These are phyloP conservation scores for Stygiomarasmius scandens DNA, from an alignment of 1,284 basidiomycete genomes.

Conservation along the genomic window DNA sequence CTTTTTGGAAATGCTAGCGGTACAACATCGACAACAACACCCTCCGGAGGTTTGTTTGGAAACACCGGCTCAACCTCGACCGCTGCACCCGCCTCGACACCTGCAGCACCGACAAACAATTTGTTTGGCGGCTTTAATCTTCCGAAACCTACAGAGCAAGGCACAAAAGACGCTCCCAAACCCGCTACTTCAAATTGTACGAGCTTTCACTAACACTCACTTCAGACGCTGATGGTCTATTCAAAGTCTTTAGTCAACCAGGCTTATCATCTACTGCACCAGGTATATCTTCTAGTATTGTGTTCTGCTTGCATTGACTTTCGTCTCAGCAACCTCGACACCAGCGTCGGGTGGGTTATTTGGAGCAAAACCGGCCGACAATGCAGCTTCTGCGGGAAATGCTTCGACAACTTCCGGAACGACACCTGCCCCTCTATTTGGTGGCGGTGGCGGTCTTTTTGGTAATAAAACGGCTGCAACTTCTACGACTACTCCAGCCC, in stretches of 20 bases:
- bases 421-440: slow-evolving; percentile 16
- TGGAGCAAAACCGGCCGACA: slow-evolving; percentile 10
- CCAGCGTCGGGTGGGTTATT: slow-evolving; percentile 12
- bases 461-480: slow-evolving; percentile 12
- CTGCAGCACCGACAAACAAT: slow-evolving; percentile 8
- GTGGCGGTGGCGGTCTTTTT: slow-evolving; percentile 12
- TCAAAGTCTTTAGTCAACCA: slow-evolving; percentile 34
- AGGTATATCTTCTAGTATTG: neutral
- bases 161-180: slow-evolving; percentile 28
- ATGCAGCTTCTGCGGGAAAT: neutral
- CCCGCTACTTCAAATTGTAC: slow-evolving; percentile 31
- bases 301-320: neutral
- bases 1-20: slow-evolving; percentile 15
- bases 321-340: slow-evolving; percentile 5
- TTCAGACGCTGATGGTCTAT: neutral
- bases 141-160: slow-evolving; percentile 34
- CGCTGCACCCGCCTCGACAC: neutral
- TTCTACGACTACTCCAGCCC: slow-evolving; percentile 18
- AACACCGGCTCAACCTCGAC: neutral
- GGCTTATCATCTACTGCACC: slow-evolving; percentile 14
- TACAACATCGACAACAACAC: slow-evolving; percentile 14
- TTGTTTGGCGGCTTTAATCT: slow-evolving; percentile 34
- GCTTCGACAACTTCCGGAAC: slow-evolving; percentile 10
- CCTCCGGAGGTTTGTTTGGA: slow-evolving; percentile 17
- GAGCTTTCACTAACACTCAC: slow-evolving; percentile 14